Percentiles rank a stretch among this genome's conserved stretches.
phyloP scores from a whole-genome alignment of 176 grass and related monocot species.

The Secale cereale region DNA sequence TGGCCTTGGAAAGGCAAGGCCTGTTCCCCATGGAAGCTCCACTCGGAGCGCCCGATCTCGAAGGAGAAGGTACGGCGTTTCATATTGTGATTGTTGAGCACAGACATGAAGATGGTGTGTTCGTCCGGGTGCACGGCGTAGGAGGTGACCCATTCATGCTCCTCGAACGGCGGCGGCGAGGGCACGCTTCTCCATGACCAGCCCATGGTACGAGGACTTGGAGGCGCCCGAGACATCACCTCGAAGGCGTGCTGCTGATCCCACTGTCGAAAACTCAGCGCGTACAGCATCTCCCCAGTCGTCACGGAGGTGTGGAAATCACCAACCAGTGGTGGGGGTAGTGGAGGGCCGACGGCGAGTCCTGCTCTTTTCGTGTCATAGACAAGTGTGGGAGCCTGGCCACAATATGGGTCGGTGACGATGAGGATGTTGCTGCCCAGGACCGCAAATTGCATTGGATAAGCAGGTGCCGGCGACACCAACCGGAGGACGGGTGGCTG shows the following conservation, averaged over 20 bases:
- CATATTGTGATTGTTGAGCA: too few species aligned
- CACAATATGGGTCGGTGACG: neutral
- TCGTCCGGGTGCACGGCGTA: neutral
- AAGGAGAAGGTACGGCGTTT: neutral
- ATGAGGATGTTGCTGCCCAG: neutral
- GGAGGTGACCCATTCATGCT: neutral
- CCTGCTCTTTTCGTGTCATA: neutral
- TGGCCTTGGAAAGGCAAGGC: neutral
- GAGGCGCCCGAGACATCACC: neutral
- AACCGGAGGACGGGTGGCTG: neutral
- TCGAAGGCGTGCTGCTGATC: neutral
- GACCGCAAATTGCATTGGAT: neutral
- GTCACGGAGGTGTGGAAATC: neutral
- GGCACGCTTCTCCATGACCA: neutral
- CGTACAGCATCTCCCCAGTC: neutral
- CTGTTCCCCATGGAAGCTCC: neutral
- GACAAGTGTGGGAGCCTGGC: neutral
- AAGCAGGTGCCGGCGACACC: neutral
- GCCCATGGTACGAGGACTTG: neutral
- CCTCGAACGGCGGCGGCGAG: neutral
- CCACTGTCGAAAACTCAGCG: neutral
- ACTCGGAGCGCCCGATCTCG: neutral
- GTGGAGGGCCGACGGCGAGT: neutral
- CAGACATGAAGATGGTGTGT: conserved; percentile 9
- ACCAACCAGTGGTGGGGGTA: neutral